phyloP scores from a whole-genome alignment of 164 flowering plant species.

The Tetracentron sinense region DNA sequence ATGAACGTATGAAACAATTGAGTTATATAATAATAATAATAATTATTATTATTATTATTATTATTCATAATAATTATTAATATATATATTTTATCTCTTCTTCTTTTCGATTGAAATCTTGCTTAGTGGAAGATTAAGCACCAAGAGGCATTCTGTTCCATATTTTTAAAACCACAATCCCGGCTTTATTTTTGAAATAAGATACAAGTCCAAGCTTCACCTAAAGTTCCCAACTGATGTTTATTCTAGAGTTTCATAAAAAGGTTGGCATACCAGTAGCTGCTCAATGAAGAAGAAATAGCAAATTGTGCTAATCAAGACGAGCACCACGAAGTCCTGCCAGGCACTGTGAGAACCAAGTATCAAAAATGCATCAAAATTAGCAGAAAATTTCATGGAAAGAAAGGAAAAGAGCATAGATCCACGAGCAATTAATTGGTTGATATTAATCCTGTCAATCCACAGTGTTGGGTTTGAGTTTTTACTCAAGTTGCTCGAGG shows the following conservation, averaged over 20 bases:
- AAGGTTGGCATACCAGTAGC: slow-evolving; percentile 60
- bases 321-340: slow-evolving; percentile 84
- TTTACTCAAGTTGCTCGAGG: background rate
- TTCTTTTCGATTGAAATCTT: no score
- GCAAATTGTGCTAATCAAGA: slow-evolving; percentile 83
- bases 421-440: background rate
- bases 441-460: slow-evolving; percentile 1
- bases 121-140: background rate
- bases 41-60: no score
- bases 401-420: background rate
- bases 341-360: slow-evolving; percentile 59
- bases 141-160: background rate
- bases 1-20: no score
- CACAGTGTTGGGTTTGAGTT: background rate
- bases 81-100: background rate
- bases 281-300: slow-evolving; percentile 97
- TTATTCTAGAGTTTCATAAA: slow-evolving; percentile 4
- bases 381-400: background rate
- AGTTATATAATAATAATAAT: no score
- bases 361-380: slow-evolving; percentile 5
- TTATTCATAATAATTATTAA: no score
- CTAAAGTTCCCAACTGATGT: background rate
- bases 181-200: background rate
- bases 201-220: slow-evolving; percentile 1
- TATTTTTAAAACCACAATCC: background rate